Conservation (phyloP, 2,329 filamentous ascomycete species). For the Fusarium luffae region DNA sequence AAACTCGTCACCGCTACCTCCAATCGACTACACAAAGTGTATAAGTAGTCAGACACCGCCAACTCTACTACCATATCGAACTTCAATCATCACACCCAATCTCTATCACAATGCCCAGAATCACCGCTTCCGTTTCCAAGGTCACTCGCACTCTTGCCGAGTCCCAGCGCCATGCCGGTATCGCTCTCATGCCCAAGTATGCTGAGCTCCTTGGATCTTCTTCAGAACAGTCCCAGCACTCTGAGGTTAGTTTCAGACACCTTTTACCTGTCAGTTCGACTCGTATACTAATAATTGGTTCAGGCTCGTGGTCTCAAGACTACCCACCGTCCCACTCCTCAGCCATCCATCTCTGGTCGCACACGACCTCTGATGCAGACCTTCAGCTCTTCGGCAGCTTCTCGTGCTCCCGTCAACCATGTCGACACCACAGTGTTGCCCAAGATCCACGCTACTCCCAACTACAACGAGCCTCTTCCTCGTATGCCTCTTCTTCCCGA, state of each 20-base stretch:
- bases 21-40: slow-evolving; percentile 12
- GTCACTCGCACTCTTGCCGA: slow-evolving; percentile 60
- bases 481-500: slow-evolving; percentile 71
- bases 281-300: slow-evolving; percentile 30
- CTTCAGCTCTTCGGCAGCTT: slow-evolving; percentile 63
- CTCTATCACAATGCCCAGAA: slow-evolving; percentile 57
- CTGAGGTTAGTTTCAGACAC: slow-evolving; percentile 53
- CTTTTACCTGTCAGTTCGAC: not conserved
- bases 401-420: slow-evolving; percentile 52
- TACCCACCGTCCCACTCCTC: slow-evolving; percentile 60
- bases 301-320: slow-evolving; percentile 58
- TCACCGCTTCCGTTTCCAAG: slow-evolving; percentile 62
- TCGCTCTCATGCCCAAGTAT: slow-evolving; percentile 59
- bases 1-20: slow-evolving; percentile 31
- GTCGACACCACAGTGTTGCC: slow-evolving; percentile 68
- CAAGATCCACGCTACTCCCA: slow-evolving; percentile 49
- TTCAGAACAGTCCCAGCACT: slow-evolving; percentile 46
- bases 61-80: slow-evolving; percentile 2
- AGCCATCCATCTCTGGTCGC: slow-evolving; percentile 57
- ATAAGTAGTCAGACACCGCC: slow-evolving; percentile 34
- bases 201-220: slow-evolving; percentile 57
- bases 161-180: slow-evolving; percentile 54
- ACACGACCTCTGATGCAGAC: slow-evolving; percentile 71
- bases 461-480: slow-evolving; percentile 53
- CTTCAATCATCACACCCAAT: slow-evolving; percentile 4